Evolutionary conservation across 768 basidiomycete genomes (phyloP).

Genomic region (Coprinellus aureogranulatus): DNA sequence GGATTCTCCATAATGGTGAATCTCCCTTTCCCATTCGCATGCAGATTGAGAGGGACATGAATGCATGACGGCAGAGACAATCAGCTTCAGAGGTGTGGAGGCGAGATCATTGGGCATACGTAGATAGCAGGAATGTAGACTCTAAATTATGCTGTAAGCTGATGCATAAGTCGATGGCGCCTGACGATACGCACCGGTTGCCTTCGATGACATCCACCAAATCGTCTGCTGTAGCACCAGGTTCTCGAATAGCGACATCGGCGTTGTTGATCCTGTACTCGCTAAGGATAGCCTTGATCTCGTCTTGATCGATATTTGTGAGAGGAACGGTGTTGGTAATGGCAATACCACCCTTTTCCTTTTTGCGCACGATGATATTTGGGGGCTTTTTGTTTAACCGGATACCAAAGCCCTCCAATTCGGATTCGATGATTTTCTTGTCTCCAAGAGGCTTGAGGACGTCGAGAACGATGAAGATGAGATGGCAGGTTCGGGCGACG

Average conservation of each 20-base stretch:
- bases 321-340: slow-evolving; percentile 97
- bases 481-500: slow-evolving; percentile 95
- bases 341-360: slow-evolving; percentile 89
- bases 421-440: slow-evolving; percentile 85
- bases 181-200: no score
- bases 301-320: slow-evolving; percentile 92
- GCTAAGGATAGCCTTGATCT: slow-evolving; percentile 91
- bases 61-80: slow-evolving; percentile 42
- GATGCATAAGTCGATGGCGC: no score
- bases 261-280: slow-evolving; percentile 90
- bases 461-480: slow-evolving; percentile 98
- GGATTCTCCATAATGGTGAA: no score
- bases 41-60: no score
- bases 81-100: neutral
- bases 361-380: slow-evolving; percentile 75
- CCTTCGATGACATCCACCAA: slow-evolving; percentile 97
- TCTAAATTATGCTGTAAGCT: no score
- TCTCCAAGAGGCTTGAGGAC: slow-evolving; percentile 98
- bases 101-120: slow-evolving; percentile 44
- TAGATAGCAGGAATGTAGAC: slow-evolving; percentile 93
- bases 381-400: slow-evolving; percentile 94
- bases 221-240: slow-evolving; percentile 90
- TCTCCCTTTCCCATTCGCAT: no score
- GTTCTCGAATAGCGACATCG: slow-evolving; percentile 90
- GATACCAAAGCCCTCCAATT: slow-evolving; percentile 98